Percentiles rank a stretch among this genome's conserved stretches.
These are phyloP conservation scores for Magnaporthiopsis incrustans DNA, from an alignment of 2,329 filamentous ascomycete species.

Conservation along the genomic window DNA sequence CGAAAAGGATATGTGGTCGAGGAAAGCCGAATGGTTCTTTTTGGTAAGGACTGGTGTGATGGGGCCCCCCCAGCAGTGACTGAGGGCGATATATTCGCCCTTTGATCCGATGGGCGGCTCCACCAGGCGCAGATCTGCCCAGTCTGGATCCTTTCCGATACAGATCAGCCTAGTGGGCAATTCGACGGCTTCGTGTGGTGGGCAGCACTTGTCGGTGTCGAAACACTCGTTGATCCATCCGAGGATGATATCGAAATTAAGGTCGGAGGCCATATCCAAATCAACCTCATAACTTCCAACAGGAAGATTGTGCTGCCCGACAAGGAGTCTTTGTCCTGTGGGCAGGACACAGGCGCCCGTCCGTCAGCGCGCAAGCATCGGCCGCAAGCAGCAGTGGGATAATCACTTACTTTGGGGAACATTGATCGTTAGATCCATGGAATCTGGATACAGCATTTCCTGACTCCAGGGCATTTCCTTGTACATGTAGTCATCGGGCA, in stretches of 20 bases:
- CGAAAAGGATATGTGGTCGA: neutral
- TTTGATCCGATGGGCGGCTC: neutral
- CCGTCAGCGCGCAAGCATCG: too few species aligned
- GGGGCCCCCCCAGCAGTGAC: conserved; percentile 5
- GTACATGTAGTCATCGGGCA: neutral
- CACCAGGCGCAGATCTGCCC: neutral
- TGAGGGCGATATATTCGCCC: conserved; percentile 3
- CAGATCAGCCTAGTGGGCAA: conserved; percentile 1
- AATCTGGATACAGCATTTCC: neutral
- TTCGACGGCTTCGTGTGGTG: neutral
- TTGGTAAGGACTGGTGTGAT: neutral
- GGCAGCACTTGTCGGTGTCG: neutral
- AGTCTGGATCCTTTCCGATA: neutral
- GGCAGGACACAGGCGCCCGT: too few species aligned
- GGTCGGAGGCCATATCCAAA: neutral
- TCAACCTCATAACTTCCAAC: conserved; percentile 1
- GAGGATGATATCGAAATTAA: neutral
- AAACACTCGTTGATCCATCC: neutral
- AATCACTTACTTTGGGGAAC: neutral
- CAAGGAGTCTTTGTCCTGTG: too few species aligned
- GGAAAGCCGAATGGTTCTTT: neutral
- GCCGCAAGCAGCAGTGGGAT: too few species aligned
- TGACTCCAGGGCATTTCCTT: neutral
- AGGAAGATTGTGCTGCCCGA: too few species aligned
- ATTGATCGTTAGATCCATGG: neutral